A percentile compares a stretch with the other conserved stretches of the same genome.
phyloP scores from a whole-genome alignment of 306 rosid species.

The Canavalia gladiata region DNA sequence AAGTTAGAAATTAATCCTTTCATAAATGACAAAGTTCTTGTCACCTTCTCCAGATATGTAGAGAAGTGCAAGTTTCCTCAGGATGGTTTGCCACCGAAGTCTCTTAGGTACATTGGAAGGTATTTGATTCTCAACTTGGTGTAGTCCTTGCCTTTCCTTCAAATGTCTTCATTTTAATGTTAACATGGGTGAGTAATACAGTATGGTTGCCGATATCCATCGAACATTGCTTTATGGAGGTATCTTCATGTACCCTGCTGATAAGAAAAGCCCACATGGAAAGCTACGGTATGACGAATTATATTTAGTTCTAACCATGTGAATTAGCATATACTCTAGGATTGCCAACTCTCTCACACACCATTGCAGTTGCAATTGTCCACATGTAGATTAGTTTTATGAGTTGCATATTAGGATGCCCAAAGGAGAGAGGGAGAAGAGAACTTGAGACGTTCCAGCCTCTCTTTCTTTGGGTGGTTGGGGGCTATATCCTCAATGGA shows the following conservation, averaged over 20 bases:
- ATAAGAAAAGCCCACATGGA: slow-evolving; percentile 82
- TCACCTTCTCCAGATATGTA: slow-evolving; percentile 66
- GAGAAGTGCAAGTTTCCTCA: slow-evolving; percentile 87
- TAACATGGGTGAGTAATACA: slow-evolving; percentile 46
- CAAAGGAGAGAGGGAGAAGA: too few relatives aligned
- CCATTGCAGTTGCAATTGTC: neutral
- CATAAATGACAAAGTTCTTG: slow-evolving; percentile 14
- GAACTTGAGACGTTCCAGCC: neutral
- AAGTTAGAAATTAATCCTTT: neutral
- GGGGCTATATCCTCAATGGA: neutral
- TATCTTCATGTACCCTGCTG: slow-evolving; percentile 95
- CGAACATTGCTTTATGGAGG: slow-evolving; percentile 98
- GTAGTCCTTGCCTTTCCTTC: slow-evolving; percentile 1
- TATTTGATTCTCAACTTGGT: slow-evolving; percentile 45
- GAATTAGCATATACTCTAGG: neutral
- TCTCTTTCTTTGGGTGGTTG: neutral
- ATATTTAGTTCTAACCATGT: slow-evolving; percentile 20
- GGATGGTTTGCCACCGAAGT: slow-evolving; percentile 86
- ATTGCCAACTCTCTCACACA: neutral
- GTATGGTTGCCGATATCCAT: slow-evolving; percentile 98
- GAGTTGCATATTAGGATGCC: neutral
- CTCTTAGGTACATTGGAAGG: slow-evolving; percentile 95
- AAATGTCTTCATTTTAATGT: slow-evolving; percentile 14
- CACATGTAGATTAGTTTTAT: neutral
- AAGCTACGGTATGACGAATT: slow-evolving; percentile 70